Evolutionary conservation across 2,329 filamentous ascomycete species (phyloP), one percentile per base, ranked within the genome.

Genomic region (Fusarium odoratissimum): DNA sequence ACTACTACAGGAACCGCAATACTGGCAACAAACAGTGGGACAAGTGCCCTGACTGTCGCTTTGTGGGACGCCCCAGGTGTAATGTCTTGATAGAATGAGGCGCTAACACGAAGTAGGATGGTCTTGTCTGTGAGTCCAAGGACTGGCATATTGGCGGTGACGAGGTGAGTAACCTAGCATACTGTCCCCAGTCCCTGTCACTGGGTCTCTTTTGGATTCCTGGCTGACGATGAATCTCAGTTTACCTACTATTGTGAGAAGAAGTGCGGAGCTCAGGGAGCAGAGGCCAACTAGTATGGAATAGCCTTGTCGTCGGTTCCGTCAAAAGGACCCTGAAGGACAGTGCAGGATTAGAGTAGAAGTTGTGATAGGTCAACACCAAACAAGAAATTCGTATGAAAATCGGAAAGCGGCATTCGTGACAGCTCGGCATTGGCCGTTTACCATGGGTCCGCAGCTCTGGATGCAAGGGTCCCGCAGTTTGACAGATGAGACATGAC

Each of bases 131-230:
- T 16, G 46, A 59, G 12, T 74, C 71, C 13, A 28, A n/a, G 0
- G 60, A n/a, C n/a, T 64, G 67, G 67, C 71, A 74, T 25, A 73
- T 74, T 45, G 71, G 71, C 14, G 71, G 71, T 40, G 71, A 73
- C 25, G 71, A 73, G 63, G 71, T 74, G 23, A 74, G 56, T 42
- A 25, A 5, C 9, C 30, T 30, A 16, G 16, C 28, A 44, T 12
- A 7, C 1, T 12, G 3, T 44, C 8, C 11, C 8, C 8, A 13
- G 23, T 12, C 5, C 5, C 11, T 19, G 5, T 5, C 0, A 3
- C 21, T 14, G 30, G 6, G 45, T 11, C 16, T 3, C 0, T 4
- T 21, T 19, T 17, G 8, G 3, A 11, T 0, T 25, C 3, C 17
- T 40, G 28, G 3, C 21, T 30, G 3, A 48, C 7, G 2, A 28